These are phyloP conservation scores for Naganishia friedmannii DNA, from an alignment of 768 basidiomycete species.

Conservation along the genomic window DNA sequence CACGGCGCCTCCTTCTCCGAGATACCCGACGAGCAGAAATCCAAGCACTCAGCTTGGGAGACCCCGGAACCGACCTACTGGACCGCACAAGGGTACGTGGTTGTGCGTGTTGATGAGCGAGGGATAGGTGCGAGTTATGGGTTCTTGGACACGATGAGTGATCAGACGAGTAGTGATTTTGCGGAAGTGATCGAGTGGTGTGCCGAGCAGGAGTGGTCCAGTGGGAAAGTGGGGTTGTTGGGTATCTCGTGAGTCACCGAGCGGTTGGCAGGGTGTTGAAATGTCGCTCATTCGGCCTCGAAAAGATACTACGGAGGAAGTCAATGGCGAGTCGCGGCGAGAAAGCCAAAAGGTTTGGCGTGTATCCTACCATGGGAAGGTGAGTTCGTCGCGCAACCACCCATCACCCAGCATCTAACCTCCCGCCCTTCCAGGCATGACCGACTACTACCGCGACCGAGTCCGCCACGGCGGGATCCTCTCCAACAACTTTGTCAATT, in stretches of 20 bases:
- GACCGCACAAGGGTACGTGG: constrained; percentile 41
- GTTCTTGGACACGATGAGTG: constrained; percentile 39
- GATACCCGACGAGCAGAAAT: constrained; percentile 38
- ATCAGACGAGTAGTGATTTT: constrained; percentile 40
- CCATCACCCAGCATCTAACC: background rate
- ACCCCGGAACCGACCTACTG: constrained; percentile 41
- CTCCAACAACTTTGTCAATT: constrained; percentile 34
- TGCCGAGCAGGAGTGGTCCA: constrained; percentile 40
- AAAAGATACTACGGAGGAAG: constrained; percentile 37
- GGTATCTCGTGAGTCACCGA: constrained; percentile 37
- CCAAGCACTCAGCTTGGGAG: constrained; percentile 39
- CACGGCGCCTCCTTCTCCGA: constrained; percentile 34
- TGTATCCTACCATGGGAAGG: constrained; percentile 41
- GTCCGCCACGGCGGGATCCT: constrained; percentile 39
- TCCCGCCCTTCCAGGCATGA: constrained; percentile 15
- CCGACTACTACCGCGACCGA: constrained; percentile 39
- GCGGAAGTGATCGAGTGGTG: constrained; percentile 46
- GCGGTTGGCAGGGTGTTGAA: background rate
- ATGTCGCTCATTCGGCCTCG: background rate
- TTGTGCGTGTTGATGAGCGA: constrained; percentile 44
- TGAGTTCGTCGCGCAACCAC: background rate
- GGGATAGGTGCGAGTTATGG: constrained; percentile 40
- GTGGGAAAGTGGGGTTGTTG: constrained; percentile 41
- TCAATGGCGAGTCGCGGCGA: constrained; percentile 42
- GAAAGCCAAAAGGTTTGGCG: constrained; percentile 35